Evolutionary conservation across 169 alveolate genomes (phyloP), one percentile per base, ranked within the genome.

Genomic region (Babesia sp.): DNA sequence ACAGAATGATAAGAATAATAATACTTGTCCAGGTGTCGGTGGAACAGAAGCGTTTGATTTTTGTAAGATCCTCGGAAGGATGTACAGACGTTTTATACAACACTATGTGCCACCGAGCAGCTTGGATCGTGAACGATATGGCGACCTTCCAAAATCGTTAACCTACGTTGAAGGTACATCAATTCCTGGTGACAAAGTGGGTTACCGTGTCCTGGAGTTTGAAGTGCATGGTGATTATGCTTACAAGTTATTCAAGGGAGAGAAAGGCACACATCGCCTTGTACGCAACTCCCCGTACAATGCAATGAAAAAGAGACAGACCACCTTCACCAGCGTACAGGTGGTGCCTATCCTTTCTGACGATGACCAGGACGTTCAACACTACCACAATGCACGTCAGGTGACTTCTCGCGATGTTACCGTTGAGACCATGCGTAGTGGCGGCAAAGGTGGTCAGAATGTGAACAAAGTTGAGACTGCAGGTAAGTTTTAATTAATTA

Each of bases 381-480:
- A 68, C 51, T 83, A 71, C 51, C 67, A 84, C 64, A 61, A 58
- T 55, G 67, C 74, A 11, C 50, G 55, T n/a, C 55, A 71, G 39
- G 61, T 94, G 8, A 91, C 90, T 56, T 93, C 91, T 34, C 90
- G 91, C 45, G 97, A 92, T 60, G 55, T 94, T 16, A 89, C 69
- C 29, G 84, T 94, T 28, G 97, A 96, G 68, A 91, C 94, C 20
- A 92, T 93, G 96, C 83, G 97, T 37, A 91, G 98, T 18, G 86
- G 95, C 34, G 99, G 99, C 4, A 96, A 96, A 31, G 99, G 99
- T 28, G 99, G 99, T 14, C 95, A 96, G 77, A 96, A 95, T 85
- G 98, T 96, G 12, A 96, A 96, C 85, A 96, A 91, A 63, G 95
- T 95, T 41, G 98, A 95, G 66, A 92, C 97, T 7, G 99, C 99